Evolutionary conservation across 352 stramenopile species (phyloP), one percentile per base, ranked within the genome.

Genomic region (Phytophthora cajani): DNA sequence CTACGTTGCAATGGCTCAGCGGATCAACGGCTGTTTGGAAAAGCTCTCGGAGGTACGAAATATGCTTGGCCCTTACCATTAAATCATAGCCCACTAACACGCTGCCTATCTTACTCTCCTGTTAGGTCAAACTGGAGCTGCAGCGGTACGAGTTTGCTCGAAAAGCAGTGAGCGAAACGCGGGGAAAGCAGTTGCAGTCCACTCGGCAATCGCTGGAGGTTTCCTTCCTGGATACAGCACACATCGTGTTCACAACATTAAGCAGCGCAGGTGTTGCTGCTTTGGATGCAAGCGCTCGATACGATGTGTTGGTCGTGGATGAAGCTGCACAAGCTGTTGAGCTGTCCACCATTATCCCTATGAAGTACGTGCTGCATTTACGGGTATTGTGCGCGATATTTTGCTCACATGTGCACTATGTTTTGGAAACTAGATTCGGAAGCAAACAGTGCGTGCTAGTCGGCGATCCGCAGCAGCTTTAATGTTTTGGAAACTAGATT

Each of bases 161-260:
- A 27, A 79, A 85, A 77, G 80, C 82, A 10, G 77, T 90, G 6
- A 84, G 78, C 30, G 82, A 93, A 32, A 87, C 81, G 50, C 58
- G 77, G 27, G 85, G 87, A 8, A 92, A 90, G 62, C 75, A 85
- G 1, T 87, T 68, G 12, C 82, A 90, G 50, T 78, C 81, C 30
- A 90, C 87, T 19, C 87, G 89, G 1, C 87, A 97, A 58, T 92
- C 83, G 2, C 73, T 96, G 6, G 89, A 96, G 65, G 87, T 92
- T 23, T 96, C 88, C 3, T 94, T 96, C 56, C 70, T 97, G 21
- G 92, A 98, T 70, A 96, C 88, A 40, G 92, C 92, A 9, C 91
- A 98, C 47, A 93, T 98, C 47, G 88, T 98, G 2, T 98, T 98
- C 51, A 98, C 91, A 12, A 98, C 93, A 2, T 76, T 98, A 11